A percentile compares a stretch with the other conserved stretches of the same genome.
Conservation (phyloP, 2,329 filamentous ascomycete genomes). For the Sclerotinia spermophila region DNA sequence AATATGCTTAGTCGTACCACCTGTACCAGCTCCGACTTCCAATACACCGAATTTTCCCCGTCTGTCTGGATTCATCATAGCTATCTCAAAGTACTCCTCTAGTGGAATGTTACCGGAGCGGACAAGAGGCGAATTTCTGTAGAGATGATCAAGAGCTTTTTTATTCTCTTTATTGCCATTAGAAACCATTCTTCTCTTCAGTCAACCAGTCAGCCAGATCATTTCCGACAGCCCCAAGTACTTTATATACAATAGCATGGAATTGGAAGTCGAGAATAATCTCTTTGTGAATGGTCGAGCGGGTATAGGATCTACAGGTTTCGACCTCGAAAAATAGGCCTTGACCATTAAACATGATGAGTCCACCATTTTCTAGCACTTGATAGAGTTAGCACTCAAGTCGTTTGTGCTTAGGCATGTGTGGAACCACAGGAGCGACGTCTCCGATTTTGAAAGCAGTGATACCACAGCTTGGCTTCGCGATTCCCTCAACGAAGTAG, state of each 20-base stretch:
- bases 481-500: slow-evolving; percentile 38
- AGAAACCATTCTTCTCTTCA: slow-evolving; percentile 27
- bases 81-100: not conserved
- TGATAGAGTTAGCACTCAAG: slow-evolving; percentile 33
- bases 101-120: not conserved
- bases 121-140: not conserved
- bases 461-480: slow-evolving; percentile 34
- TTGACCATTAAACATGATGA: slow-evolving; percentile 19
- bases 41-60: not conserved
- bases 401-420: slow-evolving; percentile 32
- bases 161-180: slow-evolving; percentile 23
- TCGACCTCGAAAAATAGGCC: slow-evolving; percentile 19
- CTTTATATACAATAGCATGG: slow-evolving; percentile 31
- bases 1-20: not conserved
- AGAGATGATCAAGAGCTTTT: not conserved
- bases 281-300: slow-evolving; percentile 29
- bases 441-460: slow-evolving; percentile 25
- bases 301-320: slow-evolving; percentile 15
- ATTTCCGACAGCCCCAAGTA: slow-evolving; percentile 26
- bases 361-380: slow-evolving; percentile 32
- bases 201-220: slow-evolving; percentile 27
- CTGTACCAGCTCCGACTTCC: not conserved
- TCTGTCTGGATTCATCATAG: not conserved
- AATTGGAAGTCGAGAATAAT: slow-evolving; percentile 36
- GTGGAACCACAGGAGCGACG: slow-evolving; percentile 24